phyloP scores from a whole-genome alignment of 2,329 filamentous ascomycete genomes.

The Nigrograna mackinnonii region DNA sequence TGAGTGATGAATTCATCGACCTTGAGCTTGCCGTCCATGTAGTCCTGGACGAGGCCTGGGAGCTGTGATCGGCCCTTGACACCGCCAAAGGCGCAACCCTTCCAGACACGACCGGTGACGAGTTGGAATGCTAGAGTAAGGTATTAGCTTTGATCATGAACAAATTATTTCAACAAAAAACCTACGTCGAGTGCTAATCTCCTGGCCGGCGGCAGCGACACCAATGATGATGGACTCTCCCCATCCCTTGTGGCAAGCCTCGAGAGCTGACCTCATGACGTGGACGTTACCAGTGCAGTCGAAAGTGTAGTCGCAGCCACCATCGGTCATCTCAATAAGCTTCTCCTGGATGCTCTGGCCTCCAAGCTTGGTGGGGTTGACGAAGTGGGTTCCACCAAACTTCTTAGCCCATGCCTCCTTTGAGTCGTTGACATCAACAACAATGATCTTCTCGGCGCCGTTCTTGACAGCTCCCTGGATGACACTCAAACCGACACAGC shows the following conservation, averaged over 20 bases:
- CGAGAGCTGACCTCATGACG: constrained; percentile 93
- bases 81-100: constrained; percentile 95
- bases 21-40: constrained; percentile 87
- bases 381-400: constrained; percentile 95
- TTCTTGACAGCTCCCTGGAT: constrained; percentile 91
- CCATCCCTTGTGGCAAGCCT: constrained; percentile 99
- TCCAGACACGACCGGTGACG: constrained; percentile 97
- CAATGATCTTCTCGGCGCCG: constrained; percentile 77
- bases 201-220: constrained; percentile 93
- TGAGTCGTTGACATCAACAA: constrained; percentile 78
- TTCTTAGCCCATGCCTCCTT: constrained; percentile 94
- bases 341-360: constrained; percentile 84
- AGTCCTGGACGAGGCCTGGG: constrained; percentile 83
- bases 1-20: constrained; percentile 99
- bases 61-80: constrained; percentile 97
- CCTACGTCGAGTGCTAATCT: constrained; percentile 91
- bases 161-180: no score
- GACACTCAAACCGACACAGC: constrained; percentile 93
- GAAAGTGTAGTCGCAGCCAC: constrained; percentile 98
- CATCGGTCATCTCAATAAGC: constrained; percentile 96
- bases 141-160: constrained; percentile 8
- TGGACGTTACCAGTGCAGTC: constrained; percentile 97
- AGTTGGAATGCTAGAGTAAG: constrained; percentile 82
- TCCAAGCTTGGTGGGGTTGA: constrained; percentile 76
- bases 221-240: constrained; percentile 97